Base-by-base conservation (phyloP, 179 eudicot species). In the Vitellaria paradoxa region DNA sequence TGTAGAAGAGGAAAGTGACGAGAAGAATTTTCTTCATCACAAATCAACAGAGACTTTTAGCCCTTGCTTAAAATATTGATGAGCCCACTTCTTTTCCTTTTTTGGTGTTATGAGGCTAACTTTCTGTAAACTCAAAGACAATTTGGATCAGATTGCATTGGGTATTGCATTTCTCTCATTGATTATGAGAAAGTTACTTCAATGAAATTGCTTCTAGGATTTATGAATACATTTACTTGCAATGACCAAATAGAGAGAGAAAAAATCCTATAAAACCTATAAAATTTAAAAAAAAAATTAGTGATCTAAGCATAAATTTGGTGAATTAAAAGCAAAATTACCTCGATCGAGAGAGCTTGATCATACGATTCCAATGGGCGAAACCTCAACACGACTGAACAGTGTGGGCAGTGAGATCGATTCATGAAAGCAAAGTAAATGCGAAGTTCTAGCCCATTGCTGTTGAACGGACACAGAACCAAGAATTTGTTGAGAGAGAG, bases 301-400 rank as follows among this genome's bases (percentile, higher is more conserved):
- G 21, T 66, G 64, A 77, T 69, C 59, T 15, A 46, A 69, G 24
- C 12, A 57, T 59, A 68, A 37, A 77, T 52, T 53, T 57, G 74
- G 18, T 68, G 24, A 59, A 57, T 42, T 21, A 40, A 56, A 53
- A 60, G 17, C 64, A 68, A 68, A 68, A 56, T 46, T 77, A 77
- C 68, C 68, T 77, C 67, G 74, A 77, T 77, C 79, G 47, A 42
- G 24, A 77, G 74, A 6, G 60, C 74, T 69, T 59, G 74, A 68
- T 45, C 24, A 47, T 42, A 15, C 57, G 79, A 68, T 68, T 77
- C 68, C 74, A 47, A 24, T 46, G 6, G 53, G 9, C 60, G 55
- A 65, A 9, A 30, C 72, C 68, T 46, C 46, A 6, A 61, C 24
- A 47, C 42, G 26, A 50, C 50, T 75, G 70, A 37, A 11, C 71